Conservation (phyloP, 306 rosid species). For the Lupinus albus region DNA sequence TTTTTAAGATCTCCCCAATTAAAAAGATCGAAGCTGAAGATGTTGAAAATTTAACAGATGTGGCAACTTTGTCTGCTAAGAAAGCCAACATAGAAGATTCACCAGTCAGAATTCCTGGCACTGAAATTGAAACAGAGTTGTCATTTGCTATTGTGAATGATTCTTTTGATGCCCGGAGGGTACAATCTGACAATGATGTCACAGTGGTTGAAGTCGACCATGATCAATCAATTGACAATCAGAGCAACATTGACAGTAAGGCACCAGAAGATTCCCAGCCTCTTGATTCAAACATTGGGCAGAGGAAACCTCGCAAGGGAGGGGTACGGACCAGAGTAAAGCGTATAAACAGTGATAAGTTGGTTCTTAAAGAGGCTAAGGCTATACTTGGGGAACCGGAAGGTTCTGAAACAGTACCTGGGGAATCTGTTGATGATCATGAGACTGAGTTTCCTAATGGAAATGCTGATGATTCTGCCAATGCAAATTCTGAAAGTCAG, state of each 20-base stretch:
- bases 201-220: slow-evolving; percentile 62
- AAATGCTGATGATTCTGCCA: slow-evolving; percentile 67
- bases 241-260: slow-evolving; percentile 63
- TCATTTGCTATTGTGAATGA: slow-evolving; percentile 75
- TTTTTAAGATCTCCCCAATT: slow-evolving; percentile 74
- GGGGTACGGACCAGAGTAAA: slow-evolving; percentile 55
- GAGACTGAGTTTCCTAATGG: slow-evolving; percentile 68
- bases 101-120: slow-evolving; percentile 42
- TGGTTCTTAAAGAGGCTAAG: slow-evolving; percentile 77
- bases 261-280: slow-evolving; percentile 62
- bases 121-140: slow-evolving; percentile 69
- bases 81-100: slow-evolving; percentile 49
- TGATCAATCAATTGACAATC: slow-evolving; percentile 63
- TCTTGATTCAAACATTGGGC: slow-evolving; percentile 52
- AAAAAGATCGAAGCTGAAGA: slow-evolving; percentile 56
- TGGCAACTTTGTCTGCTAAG: slow-evolving; percentile 41
- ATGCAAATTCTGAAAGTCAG: slow-evolving; percentile 56
- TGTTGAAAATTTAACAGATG: slow-evolving; percentile 49
- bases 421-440: slow-evolving; percentile 53
- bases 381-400: slow-evolving; percentile 65
- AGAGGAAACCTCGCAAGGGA: slow-evolving; percentile 52
- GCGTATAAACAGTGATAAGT: slow-evolving; percentile 64
- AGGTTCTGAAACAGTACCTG: slow-evolving; percentile 71
- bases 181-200: slow-evolving; percentile 60
- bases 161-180: slow-evolving; percentile 61